Evolutionary conservation across 108 stramenopile genomes (phyloP), one percentile per base, ranked within the genome.

Genomic region (Fragilariopsis cylindrus): DNA sequence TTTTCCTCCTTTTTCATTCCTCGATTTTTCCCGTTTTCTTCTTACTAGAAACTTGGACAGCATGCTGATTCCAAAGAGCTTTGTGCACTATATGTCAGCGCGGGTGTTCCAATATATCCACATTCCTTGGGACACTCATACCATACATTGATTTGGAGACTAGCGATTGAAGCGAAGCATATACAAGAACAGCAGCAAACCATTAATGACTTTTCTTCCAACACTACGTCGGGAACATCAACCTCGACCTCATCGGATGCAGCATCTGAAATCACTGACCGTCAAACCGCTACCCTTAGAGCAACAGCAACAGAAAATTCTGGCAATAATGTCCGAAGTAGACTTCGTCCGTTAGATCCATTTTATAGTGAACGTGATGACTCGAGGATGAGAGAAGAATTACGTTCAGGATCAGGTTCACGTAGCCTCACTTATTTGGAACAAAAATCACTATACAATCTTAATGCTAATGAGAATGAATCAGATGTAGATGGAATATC

Each of bases 91-190:
- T 95, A 91, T 74, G 72, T 92, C 46, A 15, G 56, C 5, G 57
- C 80, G 47, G 93, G 93, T 16, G 93, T 95, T 60, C 91, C 88
- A 0, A 85, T 95, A 54, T 95, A 95, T 79, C 93, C 93, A 5
- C 44, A 69, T 42, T 84, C 80, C 0, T 73, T 80, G n/a, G 93
- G 90, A 16, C 88, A 91, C 75, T 80, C 88, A 21, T 89, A 90
- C 68, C 86, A 86, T 65, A 95, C 91, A 8, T 15, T 91, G 15
- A 49, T 77, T 16, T 95, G 93, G 93, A 70, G 88, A 46, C 90
- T 95, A 90, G 76, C 72, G 9, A 57, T 89, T 8, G 91, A 95
- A 70, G 69, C 82, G 15, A 67, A 80, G 42, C 57, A 77, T 13
- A 65, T 79, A 71, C 48, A 75, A 53, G 30, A 65, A 4, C 42